Conservation (phyloP, 768 basidiomycete genomes). For the Epithele typhae region DNA sequence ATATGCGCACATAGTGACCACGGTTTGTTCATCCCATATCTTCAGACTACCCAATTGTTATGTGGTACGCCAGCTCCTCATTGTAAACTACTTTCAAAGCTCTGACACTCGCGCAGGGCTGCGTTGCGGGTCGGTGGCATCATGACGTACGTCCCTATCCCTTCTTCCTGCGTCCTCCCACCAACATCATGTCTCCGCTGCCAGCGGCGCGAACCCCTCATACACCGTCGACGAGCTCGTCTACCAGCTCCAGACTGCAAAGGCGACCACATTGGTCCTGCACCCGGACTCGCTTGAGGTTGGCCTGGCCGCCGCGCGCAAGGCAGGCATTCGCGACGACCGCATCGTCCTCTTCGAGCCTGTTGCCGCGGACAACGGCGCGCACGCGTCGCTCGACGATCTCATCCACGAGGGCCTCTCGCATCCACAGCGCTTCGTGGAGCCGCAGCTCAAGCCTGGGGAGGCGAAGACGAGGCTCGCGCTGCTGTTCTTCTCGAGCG, state of each 20-base stretch:
- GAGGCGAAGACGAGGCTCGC: conserved; percentile 70
- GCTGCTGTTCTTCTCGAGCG: conserved; percentile 69
- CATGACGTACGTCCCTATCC: conserved; percentile 42
- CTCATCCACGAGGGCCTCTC: conserved; percentile 48
- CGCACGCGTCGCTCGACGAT: conserved; percentile 36
- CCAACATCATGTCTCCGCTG: neutral
- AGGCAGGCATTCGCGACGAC: conserved; percentile 17
- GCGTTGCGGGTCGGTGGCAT: conserved; percentile 52
- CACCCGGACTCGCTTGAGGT: conserved; percentile 20
- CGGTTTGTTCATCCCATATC: too few relatives aligned
- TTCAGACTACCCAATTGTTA: conserved; percentile 21
- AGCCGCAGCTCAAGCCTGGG: conserved; percentile 46
- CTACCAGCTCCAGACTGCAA: conserved; percentile 25
- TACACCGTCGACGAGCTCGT: conserved; percentile 28
- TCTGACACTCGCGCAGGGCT: conserved; percentile 30
- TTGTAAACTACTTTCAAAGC: too few relatives aligned
- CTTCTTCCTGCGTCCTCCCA: neutral
- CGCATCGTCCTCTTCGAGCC: conserved; percentile 22
- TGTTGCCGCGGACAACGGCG: conserved; percentile 1
- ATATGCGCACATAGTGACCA: too few relatives aligned
- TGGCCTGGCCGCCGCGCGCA: conserved; percentile 20
- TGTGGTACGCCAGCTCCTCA: conserved; percentile 16
- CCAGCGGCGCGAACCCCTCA: conserved; percentile 27
- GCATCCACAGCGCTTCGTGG: conserved; percentile 36
- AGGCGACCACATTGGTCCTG: conserved; percentile 22